Base-by-base conservation (phyloP, 23 red algal genomes). In the Gracilaria domingensis region DNA sequence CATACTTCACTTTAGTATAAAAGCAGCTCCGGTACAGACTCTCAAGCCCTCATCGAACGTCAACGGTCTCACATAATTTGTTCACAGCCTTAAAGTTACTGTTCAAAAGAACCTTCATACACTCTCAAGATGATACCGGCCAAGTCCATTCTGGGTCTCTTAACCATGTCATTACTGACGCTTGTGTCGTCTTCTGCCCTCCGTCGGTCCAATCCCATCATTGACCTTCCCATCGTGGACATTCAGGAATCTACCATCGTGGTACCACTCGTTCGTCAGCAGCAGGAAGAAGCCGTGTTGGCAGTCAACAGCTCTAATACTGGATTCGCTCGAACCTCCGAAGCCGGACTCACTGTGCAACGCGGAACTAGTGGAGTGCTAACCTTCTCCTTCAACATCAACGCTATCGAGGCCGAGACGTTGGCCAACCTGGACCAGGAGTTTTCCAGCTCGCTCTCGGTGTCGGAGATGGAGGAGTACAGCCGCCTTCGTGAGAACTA, bases 361-460 rank as follows among this genome's bases (percentile, higher is more conserved):
- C 70, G 70, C 34, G 70, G 70, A n/a, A 48, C 70, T 25, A 44
- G 35, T 25, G 70, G 35, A 38, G 40, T 48, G 23, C 35, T 48
- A n/a, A 7, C 3, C 3, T 75, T 75, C 70, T 38, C 33, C 34
- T 44, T 75, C 70, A 48, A 38, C 12, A 21, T 75, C 34, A 35
- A 23, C 17, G 70, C 70, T 20, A 25, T 75, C 70, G 70, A 75
- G 35, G n/a, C 70, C 34, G 70, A 75, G 24, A 75, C 70, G 33
- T 25, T 75, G 4, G 70, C 33, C 34, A 75, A 48, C 11, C 9
- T 44, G 24, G 70, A 75, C 70, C 35, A 75, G 34, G 6, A 48
- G 21, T 75, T 75, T 20, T 28, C 20, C 26, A 35, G 26, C 40
- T 38, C 70, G 18, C 70, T 75, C 20, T 8, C 35, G 8, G 70